Conservation (phyloP, 1,284 basidiomycete genomes). For the Cutaneotrichosporon sp. region DNA sequence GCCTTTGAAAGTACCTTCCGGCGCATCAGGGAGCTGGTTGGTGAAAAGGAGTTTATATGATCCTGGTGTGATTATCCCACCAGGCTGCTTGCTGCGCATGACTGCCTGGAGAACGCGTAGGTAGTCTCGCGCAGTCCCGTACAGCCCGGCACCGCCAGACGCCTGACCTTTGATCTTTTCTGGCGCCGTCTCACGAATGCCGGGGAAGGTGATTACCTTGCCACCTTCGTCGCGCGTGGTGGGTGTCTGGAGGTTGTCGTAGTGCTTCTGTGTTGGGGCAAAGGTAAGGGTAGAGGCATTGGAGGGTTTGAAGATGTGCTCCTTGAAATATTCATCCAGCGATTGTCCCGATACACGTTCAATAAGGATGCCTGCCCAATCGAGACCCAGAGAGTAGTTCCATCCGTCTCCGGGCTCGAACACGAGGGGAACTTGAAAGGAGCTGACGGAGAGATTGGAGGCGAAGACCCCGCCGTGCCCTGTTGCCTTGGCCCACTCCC, state of each 20-base stretch:
- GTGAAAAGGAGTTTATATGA: slow-evolving; percentile 27
- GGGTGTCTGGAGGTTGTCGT: slow-evolving; percentile 2
- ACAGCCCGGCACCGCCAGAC: slow-evolving; percentile 39
- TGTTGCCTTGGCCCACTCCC: slow-evolving; percentile 7
- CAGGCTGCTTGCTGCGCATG: slow-evolving; percentile 9
- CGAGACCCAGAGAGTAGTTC: slow-evolving; percentile 35
- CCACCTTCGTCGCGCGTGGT: slow-evolving; percentile 2
- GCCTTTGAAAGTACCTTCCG: slow-evolving; percentile 11
- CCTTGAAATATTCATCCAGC: slow-evolving; percentile 37
- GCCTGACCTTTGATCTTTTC: slow-evolving; percentile 57
- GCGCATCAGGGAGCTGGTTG: slow-evolving; percentile 12
- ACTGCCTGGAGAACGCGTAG: slow-evolving; percentile 32
- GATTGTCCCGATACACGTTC: slow-evolving; percentile 29
- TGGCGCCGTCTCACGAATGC: slow-evolving; percentile 52
- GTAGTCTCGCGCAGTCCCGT: slow-evolving; percentile 36
- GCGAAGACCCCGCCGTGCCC: slow-evolving; percentile 7
- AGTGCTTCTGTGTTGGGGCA: slow-evolving; percentile 21
- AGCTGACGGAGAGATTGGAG: slow-evolving; percentile 18
- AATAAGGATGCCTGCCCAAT: slow-evolving; percentile 40
- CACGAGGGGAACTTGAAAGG: slow-evolving; percentile 22
- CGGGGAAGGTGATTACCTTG: slow-evolving; percentile 9
- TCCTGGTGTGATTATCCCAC: slow-evolving; percentile 20
- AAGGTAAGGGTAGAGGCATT: slow-evolving; percentile 30
- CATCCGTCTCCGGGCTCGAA: slow-evolving; percentile 35
- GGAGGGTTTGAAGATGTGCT: slow-evolving; percentile 37